Conservation (phyloP, 176 grass and related monocot species). For the Raddia guianensis region DNA sequence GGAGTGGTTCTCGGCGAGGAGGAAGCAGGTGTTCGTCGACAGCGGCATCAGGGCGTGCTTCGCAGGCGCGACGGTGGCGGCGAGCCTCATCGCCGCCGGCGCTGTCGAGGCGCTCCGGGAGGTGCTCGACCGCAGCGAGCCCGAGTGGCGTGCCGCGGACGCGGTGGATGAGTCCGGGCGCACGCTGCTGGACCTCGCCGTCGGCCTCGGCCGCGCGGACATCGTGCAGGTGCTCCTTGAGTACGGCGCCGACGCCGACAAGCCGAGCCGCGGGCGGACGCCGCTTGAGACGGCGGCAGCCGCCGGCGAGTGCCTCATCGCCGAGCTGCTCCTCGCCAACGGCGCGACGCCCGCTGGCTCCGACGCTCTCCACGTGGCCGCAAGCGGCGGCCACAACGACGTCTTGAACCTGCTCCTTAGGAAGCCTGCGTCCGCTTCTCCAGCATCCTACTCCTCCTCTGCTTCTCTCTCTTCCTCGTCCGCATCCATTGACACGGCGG, state of each 20-base stretch:
- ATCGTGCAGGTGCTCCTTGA: conserved; percentile 78
- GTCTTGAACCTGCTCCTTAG: conserved; percentile 59
- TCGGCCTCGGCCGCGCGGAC: conserved; percentile 59
- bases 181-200: conserved; percentile 65
- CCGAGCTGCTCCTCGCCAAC: conserved; percentile 64
- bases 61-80: conserved; percentile 58
- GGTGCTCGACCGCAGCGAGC: conserved; percentile 68
- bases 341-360: conserved; percentile 53
- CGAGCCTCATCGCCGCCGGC: conserved; percentile 43
- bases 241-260: conserved; percentile 69
- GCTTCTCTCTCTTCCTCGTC: conserved; percentile 31
- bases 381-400: conserved; percentile 52
- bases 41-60: conserved; percentile 62
- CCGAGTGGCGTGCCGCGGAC: conserved; percentile 62
- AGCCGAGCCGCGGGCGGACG: conserved; percentile 45
- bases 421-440: conserved; percentile 39
- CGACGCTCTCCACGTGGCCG: conserved; percentile 58
- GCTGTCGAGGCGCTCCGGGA: conserved; percentile 62
- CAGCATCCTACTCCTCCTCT: conserved; percentile 5
- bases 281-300: conserved; percentile 63
- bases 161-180: conserved; percentile 45
- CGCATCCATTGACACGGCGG: conserved; percentile 47
- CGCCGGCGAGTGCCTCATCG: conserved; percentile 59
- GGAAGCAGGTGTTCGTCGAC: conserved; percentile 79
- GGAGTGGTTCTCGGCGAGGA: conserved; percentile 74